Percentiles rank a stretch among this genome's conserved stretches.
Conservation (phyloP, 371 early-diverging fungal species). For the Rozella allomycis region DNA sequence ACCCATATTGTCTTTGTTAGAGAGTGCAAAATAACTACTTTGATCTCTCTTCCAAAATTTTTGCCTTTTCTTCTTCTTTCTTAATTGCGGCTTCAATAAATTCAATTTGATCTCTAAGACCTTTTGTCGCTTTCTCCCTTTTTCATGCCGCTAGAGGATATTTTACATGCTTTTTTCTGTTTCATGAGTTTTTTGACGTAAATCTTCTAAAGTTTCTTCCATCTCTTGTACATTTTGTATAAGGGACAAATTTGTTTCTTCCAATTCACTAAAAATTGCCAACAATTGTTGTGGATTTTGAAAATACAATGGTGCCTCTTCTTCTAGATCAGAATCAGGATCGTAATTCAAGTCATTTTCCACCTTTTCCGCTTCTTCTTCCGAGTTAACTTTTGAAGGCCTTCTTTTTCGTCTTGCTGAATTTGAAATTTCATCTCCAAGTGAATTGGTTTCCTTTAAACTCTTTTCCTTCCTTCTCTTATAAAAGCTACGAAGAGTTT, state of each 20-base stretch:
- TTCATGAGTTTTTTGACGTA: slow-evolving; percentile 15
- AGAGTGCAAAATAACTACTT: slow-evolving; percentile 5
- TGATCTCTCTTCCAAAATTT: slow-evolving; percentile 16
- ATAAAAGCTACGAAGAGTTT: too few relatives aligned
- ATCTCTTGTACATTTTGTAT: slow-evolving; percentile 31
- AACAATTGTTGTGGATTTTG: slow-evolving; percentile 19
- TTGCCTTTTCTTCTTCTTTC: slow-evolving; percentile 24
- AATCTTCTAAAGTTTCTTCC: slow-evolving; percentile 25
- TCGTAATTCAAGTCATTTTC: slow-evolving; percentile 6
- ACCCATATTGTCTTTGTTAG: slow-evolving; percentile 3
- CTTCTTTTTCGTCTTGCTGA: not conserved
- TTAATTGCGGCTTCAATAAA: slow-evolving; percentile 16
- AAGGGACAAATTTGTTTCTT: slow-evolving; percentile 24
- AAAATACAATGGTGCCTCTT: slow-evolving; percentile 14
- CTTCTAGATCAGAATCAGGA: slow-evolving; percentile 8
- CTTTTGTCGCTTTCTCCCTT: slow-evolving; percentile 20
- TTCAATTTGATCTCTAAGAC: slow-evolving; percentile 22
- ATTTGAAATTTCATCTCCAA: too few relatives aligned
- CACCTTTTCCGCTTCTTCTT: not conserved
- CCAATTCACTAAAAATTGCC: slow-evolving; percentile 24
- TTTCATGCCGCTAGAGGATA: too few relatives aligned
- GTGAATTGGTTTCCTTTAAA: too few relatives aligned
- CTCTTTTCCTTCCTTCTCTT: not conserved
- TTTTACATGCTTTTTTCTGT: slow-evolving; percentile 16
- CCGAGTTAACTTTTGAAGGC: not conserved